Conservation (phyloP, 352 stramenopile species). For the Pythium folliculosum region DNA sequence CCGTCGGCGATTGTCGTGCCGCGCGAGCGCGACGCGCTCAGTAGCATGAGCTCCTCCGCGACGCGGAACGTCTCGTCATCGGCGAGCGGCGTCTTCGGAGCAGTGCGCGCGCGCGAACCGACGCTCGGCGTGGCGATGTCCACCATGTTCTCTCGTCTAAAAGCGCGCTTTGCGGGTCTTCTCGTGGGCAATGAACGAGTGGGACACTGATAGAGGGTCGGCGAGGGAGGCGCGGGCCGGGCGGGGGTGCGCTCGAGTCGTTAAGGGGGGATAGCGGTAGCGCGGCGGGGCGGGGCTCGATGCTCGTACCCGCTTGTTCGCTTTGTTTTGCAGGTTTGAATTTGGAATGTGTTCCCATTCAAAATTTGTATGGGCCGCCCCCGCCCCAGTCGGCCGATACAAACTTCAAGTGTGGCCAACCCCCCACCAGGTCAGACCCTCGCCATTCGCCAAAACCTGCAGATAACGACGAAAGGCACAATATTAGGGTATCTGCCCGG, state of each 20-base stretch:
- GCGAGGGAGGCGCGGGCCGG: not conserved
- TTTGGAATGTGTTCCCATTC: conserved; percentile 40
- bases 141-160: conserved; percentile 16
- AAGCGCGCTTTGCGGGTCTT: not conserved
- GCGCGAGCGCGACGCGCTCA: conserved; percentile 41
- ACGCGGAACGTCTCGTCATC: conserved; percentile 78
- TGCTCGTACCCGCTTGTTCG: conserved; percentile 32
- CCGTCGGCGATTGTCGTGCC: conserved; percentile 1
- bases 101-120: not conserved
- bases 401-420: conserved; percentile 35
- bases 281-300: conserved; percentile 48
- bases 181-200: not conserved
- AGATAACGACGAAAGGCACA: conserved; percentile 15
- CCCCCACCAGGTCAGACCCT: conserved; percentile 10
- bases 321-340: conserved; percentile 49
- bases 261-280: conserved; percentile 11
- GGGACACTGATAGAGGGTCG: not conserved
- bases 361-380: conserved; percentile 33
- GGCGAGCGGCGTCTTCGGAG: not conserved
- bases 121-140: conserved; percentile 31
- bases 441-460: not conserved
- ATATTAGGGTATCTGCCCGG: not conserved
- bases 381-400: conserved; percentile 9
- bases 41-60: conserved; percentile 75
- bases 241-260: not conserved